phyloP scores from a whole-genome alignment of 176 grass and related monocot genomes.

The Tillandsia leiboldiana region DNA sequence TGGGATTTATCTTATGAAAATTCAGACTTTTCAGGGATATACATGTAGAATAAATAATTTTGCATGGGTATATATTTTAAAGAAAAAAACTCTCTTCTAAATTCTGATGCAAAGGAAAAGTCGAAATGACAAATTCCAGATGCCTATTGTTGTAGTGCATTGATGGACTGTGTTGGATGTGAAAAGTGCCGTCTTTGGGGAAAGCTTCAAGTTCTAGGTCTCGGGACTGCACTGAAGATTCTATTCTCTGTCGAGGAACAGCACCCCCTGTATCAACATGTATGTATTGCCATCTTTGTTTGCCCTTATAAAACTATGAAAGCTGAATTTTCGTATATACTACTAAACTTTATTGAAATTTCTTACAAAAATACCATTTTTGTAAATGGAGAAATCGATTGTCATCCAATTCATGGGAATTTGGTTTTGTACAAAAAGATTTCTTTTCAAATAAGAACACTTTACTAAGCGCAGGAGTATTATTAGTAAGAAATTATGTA shows the following conservation, averaged over 20 bases:
- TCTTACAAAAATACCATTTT: not conserved
- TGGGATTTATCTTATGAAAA: no score
- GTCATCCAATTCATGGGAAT: not conserved
- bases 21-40: not conserved
- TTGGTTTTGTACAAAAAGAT: not conserved
- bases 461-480: no score
- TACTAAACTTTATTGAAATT: not conserved
- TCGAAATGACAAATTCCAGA: not conserved
- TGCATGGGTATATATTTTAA: no score
- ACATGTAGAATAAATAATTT: not conserved
- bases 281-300: constrained; percentile 26
- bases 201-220: constrained; percentile 95
- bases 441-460: not conserved
- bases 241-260: constrained; percentile 59
- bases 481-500: no score
- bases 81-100: no score
- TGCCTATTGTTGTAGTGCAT: constrained; percentile 38
- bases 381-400: not conserved
- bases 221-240: constrained; percentile 96
- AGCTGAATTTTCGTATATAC: not conserved
- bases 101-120: no score
- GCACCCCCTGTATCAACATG: constrained; percentile 47
- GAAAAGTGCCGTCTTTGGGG: constrained; percentile 98
- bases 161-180: constrained; percentile 92
- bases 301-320: not conserved